Conservation (phyloP, 2,329 filamentous ascomycete genomes). For the Cercospora janseana region DNA sequence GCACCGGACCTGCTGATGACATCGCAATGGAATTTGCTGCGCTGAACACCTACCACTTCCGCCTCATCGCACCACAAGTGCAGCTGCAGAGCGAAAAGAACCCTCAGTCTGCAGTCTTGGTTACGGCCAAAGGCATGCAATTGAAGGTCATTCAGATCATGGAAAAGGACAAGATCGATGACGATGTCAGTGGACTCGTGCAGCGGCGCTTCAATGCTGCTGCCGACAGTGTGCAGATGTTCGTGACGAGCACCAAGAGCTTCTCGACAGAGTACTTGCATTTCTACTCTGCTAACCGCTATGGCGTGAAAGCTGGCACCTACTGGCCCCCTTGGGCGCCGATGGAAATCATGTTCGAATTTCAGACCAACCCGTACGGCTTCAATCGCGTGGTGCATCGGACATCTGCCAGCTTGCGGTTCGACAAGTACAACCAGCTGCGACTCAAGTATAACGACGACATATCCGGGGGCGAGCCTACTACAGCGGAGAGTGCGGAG, state of each 20-base stretch:
- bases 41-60: slow-evolving; percentile 91
- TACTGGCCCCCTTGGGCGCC: slow-evolving; percentile 98
- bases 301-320: slow-evolving; percentile 78
- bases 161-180: slow-evolving; percentile 89
- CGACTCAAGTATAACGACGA: slow-evolving; percentile 97
- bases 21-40: slow-evolving; percentile 85
- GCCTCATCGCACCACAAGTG: slow-evolving; percentile 94
- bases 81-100: slow-evolving; percentile 99
- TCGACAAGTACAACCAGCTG: slow-evolving; percentile 97
- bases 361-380: slow-evolving; percentile 88
- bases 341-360: slow-evolving; percentile 98
- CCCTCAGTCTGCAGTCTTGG: slow-evolving; percentile 90
- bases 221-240: slow-evolving; percentile 98
- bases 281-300: slow-evolving; percentile 90
- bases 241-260: slow-evolving; percentile 90
- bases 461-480: slow-evolving; percentile 62
- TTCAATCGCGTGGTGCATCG: slow-evolving; percentile 97
- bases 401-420: slow-evolving; percentile 89
- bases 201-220: slow-evolving; percentile 90
- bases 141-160: slow-evolving; percentile 96
- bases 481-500: slow-evolving; percentile 43
- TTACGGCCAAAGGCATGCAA: slow-evolving; percentile 97
- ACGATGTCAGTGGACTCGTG: slow-evolving; percentile 90
- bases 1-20: slow-evolving; percentile 54
- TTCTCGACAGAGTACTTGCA: slow-evolving; percentile 81